Evolutionary conservation across 140 eudicot species (phyloP).

Genomic region (Flaveria floridana): DNA sequence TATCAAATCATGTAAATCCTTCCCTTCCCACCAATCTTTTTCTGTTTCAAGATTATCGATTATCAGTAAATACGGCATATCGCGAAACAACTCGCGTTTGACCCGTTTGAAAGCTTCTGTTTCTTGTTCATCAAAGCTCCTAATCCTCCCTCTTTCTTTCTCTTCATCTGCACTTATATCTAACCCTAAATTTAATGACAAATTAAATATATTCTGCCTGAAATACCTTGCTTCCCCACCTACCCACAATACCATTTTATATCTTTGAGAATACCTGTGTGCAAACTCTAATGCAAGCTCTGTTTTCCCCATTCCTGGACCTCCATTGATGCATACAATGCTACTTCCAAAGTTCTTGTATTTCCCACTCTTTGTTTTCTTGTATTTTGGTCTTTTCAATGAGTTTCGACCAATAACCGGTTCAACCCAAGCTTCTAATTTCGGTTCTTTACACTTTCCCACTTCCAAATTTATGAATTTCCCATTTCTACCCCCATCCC

Average conservation of each 20-base stretch:
- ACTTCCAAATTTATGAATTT: slow-evolving; percentile 59
- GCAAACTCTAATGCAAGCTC: slow-evolving; percentile 91
- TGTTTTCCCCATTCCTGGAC: slow-evolving; percentile 82
- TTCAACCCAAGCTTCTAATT: slow-evolving; percentile 68
- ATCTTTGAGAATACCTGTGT: slow-evolving; percentile 62
- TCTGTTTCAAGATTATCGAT: slow-evolving; percentile 83
- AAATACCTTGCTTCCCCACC: slow-evolving; percentile 83
- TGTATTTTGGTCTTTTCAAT: slow-evolving; percentile 54
- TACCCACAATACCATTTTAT: slow-evolving; percentile 92
- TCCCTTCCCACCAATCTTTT: slow-evolving; percentile 97
- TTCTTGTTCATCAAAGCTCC: slow-evolving; percentile 90
- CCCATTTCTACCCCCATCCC: slow-evolving; percentile 43
- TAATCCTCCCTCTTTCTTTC: slow-evolving; percentile 84
- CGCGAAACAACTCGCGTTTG: slow-evolving; percentile 74
- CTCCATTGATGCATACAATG: slow-evolving; percentile 71
- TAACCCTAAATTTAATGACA: slow-evolving; percentile 66
- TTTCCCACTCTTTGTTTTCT: slow-evolving; percentile 73
- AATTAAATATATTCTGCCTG: slow-evolving; percentile 71
- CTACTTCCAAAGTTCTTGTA: slow-evolving; percentile 53
- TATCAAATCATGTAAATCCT: slow-evolving; percentile 76
- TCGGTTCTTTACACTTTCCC: slow-evolving; percentile 66
- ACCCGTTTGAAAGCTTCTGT: slow-evolving; percentile 85
- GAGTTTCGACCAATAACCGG: slow-evolving; percentile 60
- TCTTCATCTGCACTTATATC: slow-evolving; percentile 90
- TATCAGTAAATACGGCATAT: slow-evolving; percentile 74